These are phyloP conservation scores for Guadua angustifolia DNA, from an alignment of 176 grass and related monocot species.

Conservation along the genomic window DNA sequence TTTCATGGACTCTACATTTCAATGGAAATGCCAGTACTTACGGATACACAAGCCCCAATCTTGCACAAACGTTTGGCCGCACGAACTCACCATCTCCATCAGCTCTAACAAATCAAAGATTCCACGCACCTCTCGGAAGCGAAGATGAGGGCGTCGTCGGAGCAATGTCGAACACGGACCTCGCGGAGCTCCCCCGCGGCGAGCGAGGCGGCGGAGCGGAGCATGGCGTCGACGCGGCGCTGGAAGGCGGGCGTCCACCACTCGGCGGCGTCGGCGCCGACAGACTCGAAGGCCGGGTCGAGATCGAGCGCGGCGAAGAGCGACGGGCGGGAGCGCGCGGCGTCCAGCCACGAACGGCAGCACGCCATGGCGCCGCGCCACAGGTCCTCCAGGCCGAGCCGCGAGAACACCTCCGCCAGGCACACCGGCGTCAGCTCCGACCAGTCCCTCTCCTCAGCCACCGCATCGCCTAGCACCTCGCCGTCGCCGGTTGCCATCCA, in stretches of 20 bases:
- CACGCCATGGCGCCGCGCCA: slow-evolving; percentile 74
- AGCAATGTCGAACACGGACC: slow-evolving; percentile 75
- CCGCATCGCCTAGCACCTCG: neutral
- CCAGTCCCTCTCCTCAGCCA: slow-evolving; percentile 59
- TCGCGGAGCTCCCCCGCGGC: slow-evolving; percentile 60
- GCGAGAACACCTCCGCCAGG: slow-evolving; percentile 69
- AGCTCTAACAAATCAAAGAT: slow-evolving; percentile 16
- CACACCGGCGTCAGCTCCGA: slow-evolving; percentile 76
- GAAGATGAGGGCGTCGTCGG: slow-evolving; percentile 68
- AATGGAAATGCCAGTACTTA: neutral
- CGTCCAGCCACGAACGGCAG: slow-evolving; percentile 79
- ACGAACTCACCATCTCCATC: neutral
- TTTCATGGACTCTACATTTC: neutral
- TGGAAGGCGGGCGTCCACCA: slow-evolving; percentile 98
- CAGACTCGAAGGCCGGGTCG: slow-evolving; percentile 61
- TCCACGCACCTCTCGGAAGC: slow-evolving; percentile 60
- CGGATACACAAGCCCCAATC: neutral
- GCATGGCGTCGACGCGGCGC: slow-evolving; percentile 80
- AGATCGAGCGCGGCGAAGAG: slow-evolving; percentile 71
- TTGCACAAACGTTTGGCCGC: slow-evolving; percentile 17
- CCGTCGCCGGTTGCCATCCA: slow-evolving; percentile 26
- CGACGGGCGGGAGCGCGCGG: slow-evolving; percentile 49
- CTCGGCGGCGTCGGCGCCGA: slow-evolving; percentile 45
- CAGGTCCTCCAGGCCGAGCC: slow-evolving; percentile 67
- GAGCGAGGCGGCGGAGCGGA: slow-evolving; percentile 63